These are phyloP conservation scores for Letharia lupina DNA, from an alignment of 495 filamentous ascomycete genomes.

Conservation along the genomic window DNA sequence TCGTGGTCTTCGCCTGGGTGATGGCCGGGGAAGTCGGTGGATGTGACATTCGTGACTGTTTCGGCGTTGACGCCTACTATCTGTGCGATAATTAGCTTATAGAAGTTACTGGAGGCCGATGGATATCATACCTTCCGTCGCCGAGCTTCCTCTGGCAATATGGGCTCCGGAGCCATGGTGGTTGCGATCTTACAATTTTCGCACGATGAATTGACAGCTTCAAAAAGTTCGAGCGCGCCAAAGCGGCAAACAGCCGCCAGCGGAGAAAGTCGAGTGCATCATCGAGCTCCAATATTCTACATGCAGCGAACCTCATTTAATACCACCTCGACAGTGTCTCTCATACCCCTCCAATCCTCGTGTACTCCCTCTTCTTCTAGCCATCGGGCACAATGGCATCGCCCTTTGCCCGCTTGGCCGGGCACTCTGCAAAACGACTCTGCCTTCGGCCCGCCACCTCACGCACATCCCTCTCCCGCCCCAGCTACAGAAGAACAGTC, in stretches of 20 bases:
- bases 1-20: constrained; percentile 83
- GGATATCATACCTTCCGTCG: constrained; percentile 38
- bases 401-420: constrained; percentile 54
- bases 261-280: constrained; percentile 16
- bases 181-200: constrained; percentile 23
- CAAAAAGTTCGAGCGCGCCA: constrained; percentile 10
- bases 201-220: constrained; percentile 6
- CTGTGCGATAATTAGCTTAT: constrained; percentile 34
- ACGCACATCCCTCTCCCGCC: constrained; percentile 29
- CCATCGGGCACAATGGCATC: constrained; percentile 51
- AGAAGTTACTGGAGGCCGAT: constrained; percentile 18
- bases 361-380: constrained; percentile 1
- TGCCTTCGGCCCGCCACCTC: constrained; percentile 44
- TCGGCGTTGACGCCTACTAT: constrained; percentile 79
- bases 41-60: constrained; percentile 78
- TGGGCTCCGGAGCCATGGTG: constrained; percentile 42
- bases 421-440: constrained; percentile 57
- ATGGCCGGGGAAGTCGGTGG: constrained; percentile 83
- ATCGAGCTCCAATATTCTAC: constrained; percentile 7
- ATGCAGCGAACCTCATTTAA: constrained; percentile 4
- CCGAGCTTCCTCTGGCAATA: constrained; percentile 43
- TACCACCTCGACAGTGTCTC: neutral
- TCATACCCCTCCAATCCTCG: neutral
- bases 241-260: constrained; percentile 7
- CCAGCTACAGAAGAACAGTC: constrained; percentile 55